phyloP scores from a whole-genome alignment of 352 stramenopile genomes.

The Lagenidium giganteum region DNA sequence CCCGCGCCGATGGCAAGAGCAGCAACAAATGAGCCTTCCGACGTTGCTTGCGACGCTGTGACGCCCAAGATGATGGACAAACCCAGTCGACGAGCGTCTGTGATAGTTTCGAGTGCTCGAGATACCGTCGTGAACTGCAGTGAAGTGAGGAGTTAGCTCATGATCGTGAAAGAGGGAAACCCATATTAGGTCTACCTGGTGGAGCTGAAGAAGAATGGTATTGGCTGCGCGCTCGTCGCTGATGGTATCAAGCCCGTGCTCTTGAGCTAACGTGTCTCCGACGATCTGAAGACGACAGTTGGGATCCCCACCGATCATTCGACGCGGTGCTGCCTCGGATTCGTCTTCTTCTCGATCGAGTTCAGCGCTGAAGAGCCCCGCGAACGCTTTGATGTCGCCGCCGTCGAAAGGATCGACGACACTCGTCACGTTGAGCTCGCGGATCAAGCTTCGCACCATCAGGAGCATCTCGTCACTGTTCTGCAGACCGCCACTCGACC shows the following conservation, averaged over 20 bases:
- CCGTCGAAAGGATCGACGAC: constrained; percentile 65
- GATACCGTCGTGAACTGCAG: constrained; percentile 45
- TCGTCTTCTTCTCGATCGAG: constrained; percentile 26
- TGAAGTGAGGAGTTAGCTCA: neutral
- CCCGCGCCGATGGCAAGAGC: constrained; percentile 46
- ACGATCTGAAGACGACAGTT: constrained; percentile 51
- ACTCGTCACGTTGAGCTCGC: constrained; percentile 41
- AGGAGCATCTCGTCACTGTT: constrained; percentile 61
- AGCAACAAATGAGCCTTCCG: constrained; percentile 24
- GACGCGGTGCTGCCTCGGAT: neutral
- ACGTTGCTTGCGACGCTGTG: constrained; percentile 19
- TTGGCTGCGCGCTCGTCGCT: constrained; percentile 57
- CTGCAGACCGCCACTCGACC: constrained; percentile 35
- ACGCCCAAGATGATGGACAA: constrained; percentile 47
- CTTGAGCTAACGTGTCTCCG: constrained; percentile 24
- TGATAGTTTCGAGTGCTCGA: constrained; percentile 30
- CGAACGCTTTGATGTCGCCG: constrained; percentile 45
- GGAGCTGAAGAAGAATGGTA: constrained; percentile 44
- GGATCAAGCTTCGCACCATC: constrained; percentile 40
- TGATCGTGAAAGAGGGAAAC: neutral
- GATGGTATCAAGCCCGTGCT: constrained; percentile 30
- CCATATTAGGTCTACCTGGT: constrained; percentile 16
- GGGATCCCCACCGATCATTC: constrained; percentile 29
- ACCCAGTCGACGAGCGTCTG: constrained; percentile 41
- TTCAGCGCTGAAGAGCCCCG: constrained; percentile 34